Conservation (phyloP, 2,329 filamentous ascomycete species). For the Penicillium olsonii region DNA sequence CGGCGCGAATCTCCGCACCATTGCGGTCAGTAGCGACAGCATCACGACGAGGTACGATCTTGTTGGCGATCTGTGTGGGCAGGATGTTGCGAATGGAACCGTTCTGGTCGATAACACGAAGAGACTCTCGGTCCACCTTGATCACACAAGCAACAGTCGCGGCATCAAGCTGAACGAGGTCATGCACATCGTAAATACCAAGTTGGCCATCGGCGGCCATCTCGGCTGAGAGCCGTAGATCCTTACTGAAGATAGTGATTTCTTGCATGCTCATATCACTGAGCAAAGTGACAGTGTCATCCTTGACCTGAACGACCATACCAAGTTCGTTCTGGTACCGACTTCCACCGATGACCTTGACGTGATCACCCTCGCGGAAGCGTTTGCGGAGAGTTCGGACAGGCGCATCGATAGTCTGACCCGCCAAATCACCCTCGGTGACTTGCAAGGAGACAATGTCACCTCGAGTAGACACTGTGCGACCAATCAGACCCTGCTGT, state of each 20-base stretch:
- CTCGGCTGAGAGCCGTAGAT: slow-evolving; percentile 89
- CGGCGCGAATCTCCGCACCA: slow-evolving; percentile 86
- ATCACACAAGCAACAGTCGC: slow-evolving; percentile 91
- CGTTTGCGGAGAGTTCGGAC: slow-evolving; percentile 89
- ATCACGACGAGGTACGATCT: slow-evolving; percentile 76
- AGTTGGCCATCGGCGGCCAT: slow-evolving; percentile 78
- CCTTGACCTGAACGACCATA: slow-evolving; percentile 91
- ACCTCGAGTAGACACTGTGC: slow-evolving; percentile 79
- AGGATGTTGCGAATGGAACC: slow-evolving; percentile 79
- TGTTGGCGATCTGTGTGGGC: slow-evolving; percentile 89
- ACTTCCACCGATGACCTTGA: slow-evolving; percentile 97
- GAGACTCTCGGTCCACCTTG: slow-evolving; percentile 90
- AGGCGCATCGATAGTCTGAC: slow-evolving; percentile 87
- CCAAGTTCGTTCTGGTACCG: slow-evolving; percentile 93
- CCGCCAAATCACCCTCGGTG: slow-evolving; percentile 75
- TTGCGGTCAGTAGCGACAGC: slow-evolving; percentile 91
- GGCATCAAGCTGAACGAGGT: slow-evolving; percentile 90
- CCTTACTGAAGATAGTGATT: slow-evolving; percentile 97
- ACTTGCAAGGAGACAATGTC: slow-evolving; percentile 91
- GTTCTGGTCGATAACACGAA: slow-evolving; percentile 88
- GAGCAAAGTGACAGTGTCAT: slow-evolving; percentile 88
- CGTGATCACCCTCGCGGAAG: slow-evolving; percentile 91
- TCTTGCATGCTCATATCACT: slow-evolving; percentile 92
- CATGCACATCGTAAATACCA: slow-evolving; percentile 89
- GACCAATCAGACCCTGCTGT: slow-evolving; percentile 86